Percentiles rank a stretch among this genome's conserved stretches.
phyloP scores from a whole-genome alignment of 345 rosid genomes.

The Eucalyptus erythrocorys region DNA sequence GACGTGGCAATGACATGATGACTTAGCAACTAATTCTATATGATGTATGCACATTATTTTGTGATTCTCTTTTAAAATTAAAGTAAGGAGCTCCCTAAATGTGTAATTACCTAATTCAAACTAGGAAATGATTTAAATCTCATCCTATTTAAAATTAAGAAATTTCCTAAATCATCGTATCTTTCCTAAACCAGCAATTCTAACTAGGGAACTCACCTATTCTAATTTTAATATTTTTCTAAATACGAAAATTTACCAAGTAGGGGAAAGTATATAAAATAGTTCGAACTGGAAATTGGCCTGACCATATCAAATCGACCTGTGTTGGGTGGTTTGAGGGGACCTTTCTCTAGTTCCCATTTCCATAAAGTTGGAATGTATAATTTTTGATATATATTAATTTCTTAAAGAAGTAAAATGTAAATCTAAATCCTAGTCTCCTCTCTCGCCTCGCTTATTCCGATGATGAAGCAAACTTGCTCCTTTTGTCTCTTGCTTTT shows the following conservation, averaged over 20 bases:
- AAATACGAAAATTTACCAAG: not conserved
- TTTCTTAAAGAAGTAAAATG: too few relatives aligned
- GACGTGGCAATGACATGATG: not conserved
- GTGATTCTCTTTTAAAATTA: not conserved
- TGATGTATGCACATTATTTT: not conserved
- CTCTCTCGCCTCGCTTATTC: too few relatives aligned
- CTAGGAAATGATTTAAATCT: too few relatives aligned
- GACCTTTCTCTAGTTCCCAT: too few relatives aligned
- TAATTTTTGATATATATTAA: too few relatives aligned
- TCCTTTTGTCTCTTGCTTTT: too few relatives aligned
- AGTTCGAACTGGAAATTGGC: too few relatives aligned
- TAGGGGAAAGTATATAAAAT: too few relatives aligned
- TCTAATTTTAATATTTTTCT: not conserved
- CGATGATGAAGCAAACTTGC: too few relatives aligned
- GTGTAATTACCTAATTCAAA: not conserved
- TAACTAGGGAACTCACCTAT: not conserved
- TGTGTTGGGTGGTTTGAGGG: too few relatives aligned
- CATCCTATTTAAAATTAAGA: not conserved
- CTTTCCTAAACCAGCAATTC: not conserved
- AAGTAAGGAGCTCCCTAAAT: not conserved
- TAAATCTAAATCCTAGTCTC: too few relatives aligned
- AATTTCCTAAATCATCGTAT: not conserved
- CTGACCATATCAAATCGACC: accelerated
- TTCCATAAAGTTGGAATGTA: too few relatives aligned
- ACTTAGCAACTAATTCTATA: not conserved